Conservation (phyloP, 257 asterid species). For the Solanum sejunctum region DNA sequence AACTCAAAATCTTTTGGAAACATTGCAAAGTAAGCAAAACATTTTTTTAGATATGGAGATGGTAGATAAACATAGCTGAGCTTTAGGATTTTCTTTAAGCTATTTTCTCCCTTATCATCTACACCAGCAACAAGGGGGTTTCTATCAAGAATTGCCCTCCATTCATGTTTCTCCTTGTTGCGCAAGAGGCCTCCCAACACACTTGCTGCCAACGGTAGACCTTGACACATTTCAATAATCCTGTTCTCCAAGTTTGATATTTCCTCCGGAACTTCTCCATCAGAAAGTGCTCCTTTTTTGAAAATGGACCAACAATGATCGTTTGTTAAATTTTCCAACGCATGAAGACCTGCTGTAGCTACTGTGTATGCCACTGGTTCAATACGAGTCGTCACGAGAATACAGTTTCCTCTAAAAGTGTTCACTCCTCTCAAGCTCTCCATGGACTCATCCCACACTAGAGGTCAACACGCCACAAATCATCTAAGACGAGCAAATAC, state of each 20-base stretch:
- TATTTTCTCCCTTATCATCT: not conserved
- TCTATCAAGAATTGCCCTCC: not conserved
- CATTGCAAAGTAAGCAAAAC: conserved; percentile 12
- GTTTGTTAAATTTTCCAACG: too few relatives aligned
- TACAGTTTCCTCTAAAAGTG: too few relatives aligned
- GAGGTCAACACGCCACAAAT: too few relatives aligned
- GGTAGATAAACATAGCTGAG: conserved; percentile 15
- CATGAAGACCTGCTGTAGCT: too few relatives aligned
- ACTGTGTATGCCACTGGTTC: too few relatives aligned
- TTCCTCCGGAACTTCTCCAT: not conserved
- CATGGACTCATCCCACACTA: too few relatives aligned
- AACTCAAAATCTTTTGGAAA: conserved; percentile 8
- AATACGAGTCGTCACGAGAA: too few relatives aligned
- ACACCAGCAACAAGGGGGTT: not conserved
- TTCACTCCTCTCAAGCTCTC: too few relatives aligned
- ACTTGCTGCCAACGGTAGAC: conserved; percentile 10
- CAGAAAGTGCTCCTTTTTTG: too few relatives aligned
- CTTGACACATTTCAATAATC: not conserved
- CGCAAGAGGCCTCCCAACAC: not conserved
- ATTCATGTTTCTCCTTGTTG: not conserved
- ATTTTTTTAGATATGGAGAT: conserved; percentile 1
- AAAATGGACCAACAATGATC: too few relatives aligned
- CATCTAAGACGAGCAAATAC: too few relatives aligned
- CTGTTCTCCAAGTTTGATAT: not conserved
- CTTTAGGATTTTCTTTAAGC: not conserved